A percentile compares a stretch with the other conserved stretches of the same genome.
These are phyloP conservation scores for Cerioporus squamosus DNA, from an alignment of 1,284 basidiomycete species.

Conservation along the genomic window DNA sequence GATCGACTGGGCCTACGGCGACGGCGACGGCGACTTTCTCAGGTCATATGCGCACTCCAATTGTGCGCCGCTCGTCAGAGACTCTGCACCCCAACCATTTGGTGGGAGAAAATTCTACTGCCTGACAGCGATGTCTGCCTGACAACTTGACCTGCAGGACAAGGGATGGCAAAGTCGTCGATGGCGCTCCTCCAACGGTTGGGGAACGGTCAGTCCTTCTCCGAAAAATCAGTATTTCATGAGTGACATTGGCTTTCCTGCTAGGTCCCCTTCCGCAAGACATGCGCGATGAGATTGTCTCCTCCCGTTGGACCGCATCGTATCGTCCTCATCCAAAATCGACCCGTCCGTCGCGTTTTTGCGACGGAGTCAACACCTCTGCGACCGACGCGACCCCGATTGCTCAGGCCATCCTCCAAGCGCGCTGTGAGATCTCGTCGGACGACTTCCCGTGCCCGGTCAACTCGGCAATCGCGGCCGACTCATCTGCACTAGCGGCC, in stretches of 20 bases:
- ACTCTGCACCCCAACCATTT: not conserved
- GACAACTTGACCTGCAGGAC: too few relatives aligned
- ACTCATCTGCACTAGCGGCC: conserved; percentile 30
- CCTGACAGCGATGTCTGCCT: not conserved
- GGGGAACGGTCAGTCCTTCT: not conserved
- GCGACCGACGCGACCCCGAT: conserved; percentile 1
- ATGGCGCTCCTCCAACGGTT: too few relatives aligned
- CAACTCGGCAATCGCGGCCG: conserved; percentile 26
- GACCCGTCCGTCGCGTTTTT: conserved; percentile 6
- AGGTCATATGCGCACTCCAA: conserved; percentile 37
- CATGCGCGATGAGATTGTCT: not conserved
- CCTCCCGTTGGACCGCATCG: not conserved
- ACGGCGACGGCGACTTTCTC: conserved; percentile 24
- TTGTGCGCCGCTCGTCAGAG: not conserved
- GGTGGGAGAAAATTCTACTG: not conserved
- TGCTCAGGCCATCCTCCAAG: conserved; percentile 5
- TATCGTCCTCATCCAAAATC: conserved; percentile 4
- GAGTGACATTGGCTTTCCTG: not conserved
- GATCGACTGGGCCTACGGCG: conserved; percentile 21
- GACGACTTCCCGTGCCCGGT: conserved; percentile 25
- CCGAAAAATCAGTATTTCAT: not conserved
- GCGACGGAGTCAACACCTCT: not conserved
- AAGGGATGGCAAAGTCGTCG: too few relatives aligned
- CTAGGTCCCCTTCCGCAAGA: not conserved
- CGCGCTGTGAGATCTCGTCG: conserved; percentile 13